Percentiles rank a stretch among this genome's conserved stretches.
phyloP scores from a whole-genome alignment of 2,329 filamentous ascomycete genomes.

The Cladophialophora immunda region DNA sequence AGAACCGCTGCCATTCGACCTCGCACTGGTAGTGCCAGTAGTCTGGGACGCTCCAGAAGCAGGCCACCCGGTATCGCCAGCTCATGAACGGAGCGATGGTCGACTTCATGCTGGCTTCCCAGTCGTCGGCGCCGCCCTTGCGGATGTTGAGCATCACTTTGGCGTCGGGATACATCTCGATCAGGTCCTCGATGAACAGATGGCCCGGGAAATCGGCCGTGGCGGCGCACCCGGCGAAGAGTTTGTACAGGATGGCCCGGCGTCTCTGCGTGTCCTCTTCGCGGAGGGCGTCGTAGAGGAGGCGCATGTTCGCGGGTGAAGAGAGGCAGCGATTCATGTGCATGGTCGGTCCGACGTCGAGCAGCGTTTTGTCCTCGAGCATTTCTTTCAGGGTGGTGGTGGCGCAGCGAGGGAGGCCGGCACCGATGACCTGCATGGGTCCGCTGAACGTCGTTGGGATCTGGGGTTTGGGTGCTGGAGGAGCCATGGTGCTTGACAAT shows the following conservation, averaged over 20 bases:
- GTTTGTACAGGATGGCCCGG: conserved; percentile 22
- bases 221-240: conserved; percentile 53
- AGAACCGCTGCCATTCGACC: conserved; percentile 20
- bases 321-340: conserved; percentile 24
- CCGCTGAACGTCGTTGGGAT: conserved; percentile 17
- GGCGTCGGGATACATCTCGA: conserved; percentile 59
- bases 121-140: conserved; percentile 48
- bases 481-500: conserved; percentile 9
- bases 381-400: conserved; percentile 27
- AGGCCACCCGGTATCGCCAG: conserved; percentile 23
- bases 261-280: conserved; percentile 22
- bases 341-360: conserved; percentile 25
- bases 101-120: conserved; percentile 45
- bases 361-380: conserved; percentile 13
- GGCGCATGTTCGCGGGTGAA: conserved; percentile 19
- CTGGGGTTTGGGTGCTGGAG: conserved; percentile 19
- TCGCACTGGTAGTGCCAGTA: conserved; percentile 25
- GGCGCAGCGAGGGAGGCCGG: conserved; percentile 28
- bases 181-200: conserved; percentile 54
- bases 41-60: conserved; percentile 19
- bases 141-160: conserved; percentile 53
- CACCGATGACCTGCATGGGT: conserved; percentile 22
- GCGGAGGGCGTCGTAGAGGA: conserved; percentile 22
- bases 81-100: conserved; percentile 27
- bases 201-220: conserved; percentile 54